Evolutionary conservation across 345 rosid genomes (phyloP).

Genomic region (Moringa oleifera): DNA sequence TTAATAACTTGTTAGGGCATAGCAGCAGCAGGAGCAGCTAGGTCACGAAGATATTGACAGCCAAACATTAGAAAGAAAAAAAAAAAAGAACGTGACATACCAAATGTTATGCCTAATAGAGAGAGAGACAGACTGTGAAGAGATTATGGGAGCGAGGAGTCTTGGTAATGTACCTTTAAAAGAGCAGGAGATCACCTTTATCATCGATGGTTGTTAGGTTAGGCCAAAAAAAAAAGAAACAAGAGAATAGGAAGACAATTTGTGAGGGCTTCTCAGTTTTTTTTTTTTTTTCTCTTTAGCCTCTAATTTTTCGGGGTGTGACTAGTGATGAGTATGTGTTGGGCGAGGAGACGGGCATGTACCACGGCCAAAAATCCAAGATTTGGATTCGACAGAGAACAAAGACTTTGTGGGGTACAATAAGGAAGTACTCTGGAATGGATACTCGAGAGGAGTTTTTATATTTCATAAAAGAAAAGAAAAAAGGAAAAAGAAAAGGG

Average conservation of each 20-base stretch:
- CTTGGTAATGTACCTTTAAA: not conserved
- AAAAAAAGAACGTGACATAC: not conserved
- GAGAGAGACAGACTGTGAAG: not conserved
- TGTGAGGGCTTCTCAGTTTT: not conserved
- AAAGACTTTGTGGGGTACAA: not conserved
- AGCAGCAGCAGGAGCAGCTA: not conserved
- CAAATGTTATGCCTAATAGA: not conserved
- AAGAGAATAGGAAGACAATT: not conserved
- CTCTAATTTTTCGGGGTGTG: not conserved
- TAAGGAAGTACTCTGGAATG: no score
- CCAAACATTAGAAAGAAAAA: not conserved
- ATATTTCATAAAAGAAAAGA: no score
- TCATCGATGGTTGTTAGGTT: not conserved
- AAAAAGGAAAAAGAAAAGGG: no score
- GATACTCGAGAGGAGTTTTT: no score
- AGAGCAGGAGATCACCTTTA: not conserved
- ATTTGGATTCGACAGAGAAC: not conserved
- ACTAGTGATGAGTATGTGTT: not conserved
- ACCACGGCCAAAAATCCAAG: not conserved
- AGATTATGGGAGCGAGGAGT: not conserved
- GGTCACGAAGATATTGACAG: not conserved
- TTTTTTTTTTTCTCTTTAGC: not conserved
- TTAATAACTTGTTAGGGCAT: not conserved
- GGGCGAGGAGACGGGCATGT: not conserved
- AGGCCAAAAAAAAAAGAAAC: not conserved